These are phyloP conservation scores for Vaccinium macrocarpon DNA, from an alignment of 148 eudicot species.

Conservation along the genomic window DNA sequence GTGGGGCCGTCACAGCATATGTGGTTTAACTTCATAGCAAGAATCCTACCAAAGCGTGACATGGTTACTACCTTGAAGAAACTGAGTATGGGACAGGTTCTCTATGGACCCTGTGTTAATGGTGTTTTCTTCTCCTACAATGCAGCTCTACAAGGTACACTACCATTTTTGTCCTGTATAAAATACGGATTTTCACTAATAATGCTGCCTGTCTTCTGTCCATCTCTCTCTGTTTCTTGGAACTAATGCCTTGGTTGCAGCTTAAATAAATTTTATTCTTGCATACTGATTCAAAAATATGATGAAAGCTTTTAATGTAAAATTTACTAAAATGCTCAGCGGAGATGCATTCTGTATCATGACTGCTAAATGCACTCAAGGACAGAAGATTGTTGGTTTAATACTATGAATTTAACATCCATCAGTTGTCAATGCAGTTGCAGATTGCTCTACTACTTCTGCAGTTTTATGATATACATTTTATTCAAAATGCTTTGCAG, in stretches of 20 bases:
- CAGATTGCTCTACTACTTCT: not conserved
- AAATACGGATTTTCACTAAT: not conserved
- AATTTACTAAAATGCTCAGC: too few relatives aligned
- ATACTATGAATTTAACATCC: not conserved
- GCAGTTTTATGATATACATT: not conserved
- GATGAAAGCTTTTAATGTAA: too few relatives aligned
- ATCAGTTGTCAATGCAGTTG: not conserved
- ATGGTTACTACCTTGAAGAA: slow-evolving; percentile 54
- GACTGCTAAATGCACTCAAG: too few relatives aligned
- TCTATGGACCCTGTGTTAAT: slow-evolving; percentile 61
- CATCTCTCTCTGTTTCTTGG: too few relatives aligned
- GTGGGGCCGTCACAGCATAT: slow-evolving; percentile 71
- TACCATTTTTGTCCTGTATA: not conserved
- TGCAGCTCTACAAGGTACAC: slow-evolving; percentile 72
- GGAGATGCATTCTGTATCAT: too few relatives aligned
- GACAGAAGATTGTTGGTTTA: too few relatives aligned
- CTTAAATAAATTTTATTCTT: too few relatives aligned
- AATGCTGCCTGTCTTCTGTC: not conserved
- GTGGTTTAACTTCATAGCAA: slow-evolving; percentile 67
- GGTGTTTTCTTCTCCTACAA: slow-evolving; percentile 66
- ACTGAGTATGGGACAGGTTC: slow-evolving; percentile 53
- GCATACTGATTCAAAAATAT: too few relatives aligned
- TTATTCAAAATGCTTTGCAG: not conserved
- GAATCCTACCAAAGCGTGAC: slow-evolving; percentile 55
- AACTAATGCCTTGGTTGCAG: too few relatives aligned